Evolutionary conservation across 768 basidiomycete species (phyloP), one percentile per base, ranked within the genome.

Genomic region (Clathrus columnatus): DNA sequence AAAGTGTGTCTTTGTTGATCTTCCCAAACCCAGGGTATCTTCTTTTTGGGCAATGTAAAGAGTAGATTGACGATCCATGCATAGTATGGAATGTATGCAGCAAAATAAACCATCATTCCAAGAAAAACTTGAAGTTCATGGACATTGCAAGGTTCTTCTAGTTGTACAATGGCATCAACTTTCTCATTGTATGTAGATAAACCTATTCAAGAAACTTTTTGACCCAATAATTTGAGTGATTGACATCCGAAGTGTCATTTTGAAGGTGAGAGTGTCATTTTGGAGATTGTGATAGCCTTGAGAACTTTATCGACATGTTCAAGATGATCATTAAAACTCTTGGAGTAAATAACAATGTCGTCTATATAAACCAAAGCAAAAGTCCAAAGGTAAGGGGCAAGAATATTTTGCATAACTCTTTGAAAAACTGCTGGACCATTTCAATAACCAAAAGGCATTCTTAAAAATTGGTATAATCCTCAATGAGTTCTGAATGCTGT

Each of bases 321-420:
- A 27, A 53, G 14, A 8, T 53, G 36, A 14, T 53, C 23, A 21
- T 53, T 24, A 26, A 26, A 53, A 26, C 36, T 43, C 18, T 20
- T 30, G 1, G 28, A 51, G 50, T 64, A 74, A 0, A 74, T 63
- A 0, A 75, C 65, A 1, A 75, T 75, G 46, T 76, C 68, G 46
- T 76, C 70, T 7, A 75, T 73, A 47, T 75, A 76, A 0, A 75
- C 73, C 11, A 72, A 48, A 1, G 70, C 56, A 48, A 74, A 73
- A 0, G 72, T 54, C 72, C 72, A 73, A 4, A 75, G 59, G 50
- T 60, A 73, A 0, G 68, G 70, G 0, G 69, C 61, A 0, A 74
- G 59, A 0, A 73, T 57, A 7, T 51, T 51, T 30, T 74, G 71
- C 73, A 77, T 75, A 1, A 73, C 59, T 18, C 71, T 48, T 50